Percentiles rank a stretch among this genome's conserved stretches.
Evolutionary conservation across 2,329 filamentous ascomycete genomes (phyloP).

Genomic region (Blumeria hordei): DNA sequence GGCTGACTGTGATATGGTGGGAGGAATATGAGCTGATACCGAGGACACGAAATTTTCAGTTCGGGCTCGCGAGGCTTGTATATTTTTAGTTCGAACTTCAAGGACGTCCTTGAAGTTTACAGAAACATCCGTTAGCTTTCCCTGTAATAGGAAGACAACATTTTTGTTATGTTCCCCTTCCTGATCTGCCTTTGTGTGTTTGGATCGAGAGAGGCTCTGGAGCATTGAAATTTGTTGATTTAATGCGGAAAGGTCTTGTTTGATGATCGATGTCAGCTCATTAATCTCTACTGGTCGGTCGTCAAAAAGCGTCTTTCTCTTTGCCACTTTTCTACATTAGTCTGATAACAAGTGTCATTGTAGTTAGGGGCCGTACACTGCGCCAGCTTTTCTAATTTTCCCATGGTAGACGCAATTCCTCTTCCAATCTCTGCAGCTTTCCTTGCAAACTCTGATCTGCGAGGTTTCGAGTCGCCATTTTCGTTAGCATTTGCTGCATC

Average conservation of each 20-base stretch:
- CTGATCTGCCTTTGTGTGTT: constrained; percentile 50
- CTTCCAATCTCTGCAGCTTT: constrained; percentile 78
- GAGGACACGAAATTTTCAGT: constrained; percentile 94
- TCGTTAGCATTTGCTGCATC: constrained; percentile 29
- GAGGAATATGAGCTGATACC: constrained; percentile 53
- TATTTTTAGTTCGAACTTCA: constrained; percentile 91
- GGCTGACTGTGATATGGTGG: constrained; percentile 45
- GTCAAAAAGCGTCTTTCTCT: constrained; percentile 89
- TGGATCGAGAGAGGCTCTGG: constrained; percentile 52
- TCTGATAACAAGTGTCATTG: not conserved
- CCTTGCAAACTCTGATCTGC: constrained; percentile 75
- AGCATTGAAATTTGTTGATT: constrained; percentile 74
- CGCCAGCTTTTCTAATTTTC: constrained; percentile 78
- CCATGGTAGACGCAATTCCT: constrained; percentile 80
- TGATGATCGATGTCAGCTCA: constrained; percentile 91
- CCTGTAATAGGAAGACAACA: constrained; percentile 75
- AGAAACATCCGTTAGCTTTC: constrained; percentile 75
- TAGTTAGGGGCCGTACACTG: constrained; percentile 30
- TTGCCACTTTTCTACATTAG: constrained; percentile 39
- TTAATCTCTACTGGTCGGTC: constrained; percentile 92
- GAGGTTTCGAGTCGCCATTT: constrained; percentile 21
- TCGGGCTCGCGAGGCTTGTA: constrained; percentile 72
- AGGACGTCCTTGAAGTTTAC: constrained; percentile 95
- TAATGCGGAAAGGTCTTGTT: constrained; percentile 69
- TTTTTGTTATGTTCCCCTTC: constrained; percentile 97